These are phyloP conservation scores for Rhododendron henanense DNA, from an alignment of 148 eudicot species.

Conservation along the genomic window DNA sequence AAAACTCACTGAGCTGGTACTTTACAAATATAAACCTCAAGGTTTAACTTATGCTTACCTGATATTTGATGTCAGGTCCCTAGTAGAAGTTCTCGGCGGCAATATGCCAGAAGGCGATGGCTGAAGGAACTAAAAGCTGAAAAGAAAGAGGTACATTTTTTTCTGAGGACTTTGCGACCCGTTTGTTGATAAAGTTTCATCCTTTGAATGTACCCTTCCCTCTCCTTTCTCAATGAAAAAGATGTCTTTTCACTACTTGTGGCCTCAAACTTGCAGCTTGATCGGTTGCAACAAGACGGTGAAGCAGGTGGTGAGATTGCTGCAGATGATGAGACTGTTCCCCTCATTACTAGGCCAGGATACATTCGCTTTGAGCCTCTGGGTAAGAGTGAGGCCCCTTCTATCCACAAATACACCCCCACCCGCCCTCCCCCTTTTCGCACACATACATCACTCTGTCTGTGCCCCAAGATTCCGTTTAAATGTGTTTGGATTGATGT, in stretches of 20 bases:
- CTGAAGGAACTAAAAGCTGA: conserved; percentile 33
- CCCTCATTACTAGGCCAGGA: conserved; percentile 70
- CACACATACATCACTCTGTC: background rate
- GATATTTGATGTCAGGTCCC: conserved; percentile 35
- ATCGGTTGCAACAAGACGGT: conserved; percentile 36
- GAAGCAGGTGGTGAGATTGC: conserved; percentile 22
- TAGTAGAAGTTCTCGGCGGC: conserved; percentile 59
- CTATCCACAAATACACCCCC: background rate
- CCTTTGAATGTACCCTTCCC: background rate
- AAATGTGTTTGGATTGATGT: background rate
- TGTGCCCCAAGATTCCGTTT: background rate
- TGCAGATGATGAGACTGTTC: conserved; percentile 56
- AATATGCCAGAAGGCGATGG: conserved; percentile 48
- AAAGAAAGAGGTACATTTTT: conserved; percentile 37
- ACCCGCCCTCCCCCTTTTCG: background rate
- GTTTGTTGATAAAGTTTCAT: background rate
- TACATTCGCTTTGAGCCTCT: conserved; percentile 78
- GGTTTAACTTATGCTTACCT: background rate
- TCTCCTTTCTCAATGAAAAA: background rate
- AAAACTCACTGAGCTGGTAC: background rate
- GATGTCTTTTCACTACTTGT: conserved; percentile 2
- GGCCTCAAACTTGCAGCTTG: conserved; percentile 29
- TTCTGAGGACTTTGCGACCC: conserved; percentile 5
- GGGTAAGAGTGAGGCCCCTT: conserved; percentile 43
- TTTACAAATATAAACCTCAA: background rate